Percentiles rank a stretch among this genome's conserved stretches.
Evolutionary conservation across 257 asterid genomes (phyloP).

Genomic region (Striga asiatica): DNA sequence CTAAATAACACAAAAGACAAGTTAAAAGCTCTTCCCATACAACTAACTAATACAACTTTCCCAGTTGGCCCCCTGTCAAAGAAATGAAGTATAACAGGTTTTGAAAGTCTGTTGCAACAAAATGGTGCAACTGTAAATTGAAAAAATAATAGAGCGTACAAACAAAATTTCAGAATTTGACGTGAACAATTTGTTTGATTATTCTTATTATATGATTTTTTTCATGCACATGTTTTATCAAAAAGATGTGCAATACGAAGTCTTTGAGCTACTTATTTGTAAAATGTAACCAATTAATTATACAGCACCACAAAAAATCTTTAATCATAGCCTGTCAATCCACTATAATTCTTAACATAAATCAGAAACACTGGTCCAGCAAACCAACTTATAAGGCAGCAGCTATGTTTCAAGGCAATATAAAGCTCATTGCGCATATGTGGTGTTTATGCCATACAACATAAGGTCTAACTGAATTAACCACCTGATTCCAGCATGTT

Average conservation of each 20-base stretch:
- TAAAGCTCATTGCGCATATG: neutral
- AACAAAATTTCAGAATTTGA: neutral
- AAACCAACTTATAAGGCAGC: no score
- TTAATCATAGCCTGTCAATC: neutral
- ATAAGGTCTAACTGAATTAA: neutral
- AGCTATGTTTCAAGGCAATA: neutral
- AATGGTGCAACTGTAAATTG: neutral
- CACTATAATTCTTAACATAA: neutral
- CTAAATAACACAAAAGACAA: constrained; percentile 30
- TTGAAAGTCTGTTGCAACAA: no score
- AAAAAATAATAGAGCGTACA: neutral
- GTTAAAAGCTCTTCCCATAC: constrained; percentile 9
- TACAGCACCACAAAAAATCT: neutral
- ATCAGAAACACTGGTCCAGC: neutral
- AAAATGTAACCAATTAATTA: neutral
- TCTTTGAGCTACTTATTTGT: no score
- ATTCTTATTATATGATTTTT: no score
- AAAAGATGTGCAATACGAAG: no score
- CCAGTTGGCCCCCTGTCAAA: neutral
- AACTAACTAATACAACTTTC: constrained; percentile 4
- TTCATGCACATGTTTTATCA: no score
- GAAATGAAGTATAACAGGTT: constrained; percentile 13
- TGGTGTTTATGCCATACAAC: neutral
- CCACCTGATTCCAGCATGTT: neutral
- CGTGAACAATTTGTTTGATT: no score